Conservation (phyloP, 1,284 basidiomycete species). For the Salmacisia buchloeana region DNA sequence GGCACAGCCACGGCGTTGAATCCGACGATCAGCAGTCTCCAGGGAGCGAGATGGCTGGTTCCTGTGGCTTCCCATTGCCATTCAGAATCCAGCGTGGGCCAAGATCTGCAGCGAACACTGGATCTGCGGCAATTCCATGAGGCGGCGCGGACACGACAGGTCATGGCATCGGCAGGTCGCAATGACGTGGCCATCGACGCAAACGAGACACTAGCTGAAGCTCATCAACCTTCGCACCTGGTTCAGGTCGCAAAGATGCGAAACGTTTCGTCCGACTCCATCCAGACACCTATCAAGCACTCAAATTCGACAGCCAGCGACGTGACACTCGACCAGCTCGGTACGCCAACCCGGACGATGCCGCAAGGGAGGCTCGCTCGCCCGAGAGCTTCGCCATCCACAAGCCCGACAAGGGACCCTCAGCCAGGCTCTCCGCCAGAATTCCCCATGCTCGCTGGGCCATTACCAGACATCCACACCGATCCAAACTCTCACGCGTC, state of each 20-base stretch:
- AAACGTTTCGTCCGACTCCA: background rate
- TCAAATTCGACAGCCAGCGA: background rate
- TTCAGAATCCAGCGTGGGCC: background rate
- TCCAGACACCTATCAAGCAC: background rate
- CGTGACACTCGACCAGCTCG: background rate
- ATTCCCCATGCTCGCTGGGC: too few species aligned
- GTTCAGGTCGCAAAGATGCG: background rate
- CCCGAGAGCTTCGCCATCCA: too few species aligned
- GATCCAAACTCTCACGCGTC: too few species aligned
- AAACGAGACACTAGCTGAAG: too few species aligned
- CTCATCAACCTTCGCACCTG: too few species aligned
- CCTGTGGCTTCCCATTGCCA: background rate
- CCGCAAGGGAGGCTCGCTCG: background rate
- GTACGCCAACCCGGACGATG: background rate
- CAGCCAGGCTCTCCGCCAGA: too few species aligned
- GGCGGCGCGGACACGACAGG: too few species aligned
- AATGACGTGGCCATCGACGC: too few species aligned
- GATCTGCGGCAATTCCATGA: background rate
- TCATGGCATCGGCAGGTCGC: too few species aligned
- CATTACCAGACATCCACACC: too few species aligned
- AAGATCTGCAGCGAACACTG: background rate
- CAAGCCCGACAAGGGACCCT: too few species aligned
- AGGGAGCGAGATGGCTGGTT: background rate
- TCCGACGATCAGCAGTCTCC: background rate
- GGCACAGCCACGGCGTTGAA: background rate